Evolutionary conservation across 2,329 filamentous ascomycete genomes (phyloP).

Genomic region (Fusarium begoniae): DNA sequence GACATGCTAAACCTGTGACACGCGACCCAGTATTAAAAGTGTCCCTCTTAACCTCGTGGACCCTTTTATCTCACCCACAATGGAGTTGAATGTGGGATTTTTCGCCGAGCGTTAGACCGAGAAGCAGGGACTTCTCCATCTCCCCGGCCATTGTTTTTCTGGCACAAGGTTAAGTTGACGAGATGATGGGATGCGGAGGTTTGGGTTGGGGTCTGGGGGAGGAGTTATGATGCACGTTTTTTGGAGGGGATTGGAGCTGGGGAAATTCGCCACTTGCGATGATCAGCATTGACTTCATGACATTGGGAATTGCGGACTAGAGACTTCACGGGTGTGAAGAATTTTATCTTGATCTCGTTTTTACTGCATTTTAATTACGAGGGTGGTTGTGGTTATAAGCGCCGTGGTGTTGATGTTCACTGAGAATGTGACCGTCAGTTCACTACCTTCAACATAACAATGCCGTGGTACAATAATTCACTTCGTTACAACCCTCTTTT

Average conservation of each 20-base stretch:
- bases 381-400: background rate
- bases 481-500: accelerated
- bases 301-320: background rate
- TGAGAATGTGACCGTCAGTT: background rate
- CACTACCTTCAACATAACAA: too few species aligned
- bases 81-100: background rate
- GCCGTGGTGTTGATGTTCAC: accelerated
- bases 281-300: background rate
- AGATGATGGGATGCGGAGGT: slow-evolving; percentile 1
- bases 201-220: slow-evolving; percentile 21
- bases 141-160: background rate
- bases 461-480: too few species aligned
- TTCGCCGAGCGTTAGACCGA: slow-evolving; percentile 22
- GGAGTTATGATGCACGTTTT: background rate
- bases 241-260: background rate
- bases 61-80: background rate
- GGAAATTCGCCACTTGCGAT: slow-evolving; percentile 12
- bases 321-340: accelerated
- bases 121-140: slow-evolving; percentile 3
- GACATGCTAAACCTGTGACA: background rate
- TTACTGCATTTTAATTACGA: background rate
- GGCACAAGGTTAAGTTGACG: slow-evolving; percentile 1
- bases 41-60: background rate
- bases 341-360: background rate
- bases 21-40: slow-evolving; percentile 11